Evolutionary conservation across 164 flowering plant genomes (phyloP).

Genomic region (Dillenia turbinata): DNA sequence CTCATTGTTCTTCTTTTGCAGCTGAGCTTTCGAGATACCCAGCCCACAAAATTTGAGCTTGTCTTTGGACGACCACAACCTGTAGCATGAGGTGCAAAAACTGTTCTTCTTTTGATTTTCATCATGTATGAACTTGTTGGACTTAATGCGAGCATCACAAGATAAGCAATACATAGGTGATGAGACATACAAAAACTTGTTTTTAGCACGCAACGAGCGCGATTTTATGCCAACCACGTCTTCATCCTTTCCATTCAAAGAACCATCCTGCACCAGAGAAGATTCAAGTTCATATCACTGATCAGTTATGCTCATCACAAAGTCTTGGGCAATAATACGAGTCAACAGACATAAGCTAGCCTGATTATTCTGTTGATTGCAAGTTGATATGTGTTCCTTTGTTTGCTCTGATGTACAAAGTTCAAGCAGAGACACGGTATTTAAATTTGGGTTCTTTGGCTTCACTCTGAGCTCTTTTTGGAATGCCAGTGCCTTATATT

Average conservation of each 20-base stretch:
- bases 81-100: slow-evolving; percentile 35
- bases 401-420: slow-evolving; percentile 37
- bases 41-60: slow-evolving; percentile 17
- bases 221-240: background rate
- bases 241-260: background rate
- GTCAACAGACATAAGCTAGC: slow-evolving; percentile 15
- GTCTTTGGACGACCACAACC: slow-evolving; percentile 11
- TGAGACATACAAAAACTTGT: slow-evolving; percentile 28
- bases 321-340: background rate
- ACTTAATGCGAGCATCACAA: slow-evolving; percentile 34
- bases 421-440: slow-evolving; percentile 33
- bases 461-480: background rate
- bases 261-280: slow-evolving; percentile 6
- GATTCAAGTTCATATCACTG: background rate
- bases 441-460: slow-evolving; percentile 10
- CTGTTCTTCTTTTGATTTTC: slow-evolving; percentile 8
- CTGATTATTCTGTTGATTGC: slow-evolving; percentile 22
- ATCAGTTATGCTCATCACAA: background rate
- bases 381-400: slow-evolving; percentile 32
- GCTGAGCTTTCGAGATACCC: slow-evolving; percentile 21
- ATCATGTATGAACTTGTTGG: slow-evolving; percentile 8
- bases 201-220: slow-evolving; percentile 40
- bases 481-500: too few relatives aligned
- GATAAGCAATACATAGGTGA: slow-evolving; percentile 38
- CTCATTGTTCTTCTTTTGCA: slow-evolving; percentile 30